phyloP scores from a whole-genome alignment of 208 protist genomes.

The Acanthamoeba castellanii region DNA sequence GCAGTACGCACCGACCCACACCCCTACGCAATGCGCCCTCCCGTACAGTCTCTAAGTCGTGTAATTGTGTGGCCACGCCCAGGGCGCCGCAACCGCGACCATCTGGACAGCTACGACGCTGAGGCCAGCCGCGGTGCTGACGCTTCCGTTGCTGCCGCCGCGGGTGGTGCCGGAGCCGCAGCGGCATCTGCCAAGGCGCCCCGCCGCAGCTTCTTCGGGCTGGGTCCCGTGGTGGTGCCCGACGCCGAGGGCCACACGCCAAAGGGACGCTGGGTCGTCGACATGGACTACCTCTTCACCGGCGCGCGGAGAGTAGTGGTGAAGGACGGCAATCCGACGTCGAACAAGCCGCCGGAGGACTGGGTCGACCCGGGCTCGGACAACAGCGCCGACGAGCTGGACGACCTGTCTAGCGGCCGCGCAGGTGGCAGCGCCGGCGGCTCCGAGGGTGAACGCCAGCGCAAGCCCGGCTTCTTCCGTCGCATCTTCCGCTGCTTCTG shows the following conservation, averaged over 20 bases:
- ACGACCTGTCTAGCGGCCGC: background rate
- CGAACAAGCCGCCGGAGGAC: slow-evolving; percentile 18
- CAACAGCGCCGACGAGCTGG: slow-evolving; percentile 19
- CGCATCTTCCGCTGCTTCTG: slow-evolving; percentile 39
- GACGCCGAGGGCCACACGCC: background rate
- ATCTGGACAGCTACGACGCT: background rate
- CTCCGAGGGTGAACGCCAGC: background rate
- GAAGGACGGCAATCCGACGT: slow-evolving; percentile 24
- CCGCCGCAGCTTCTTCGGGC: slow-evolving; percentile 17
- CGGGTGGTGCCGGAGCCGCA: background rate
- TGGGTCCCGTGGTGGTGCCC: background rate
- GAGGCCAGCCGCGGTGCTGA: background rate
- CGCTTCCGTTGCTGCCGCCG: background rate
- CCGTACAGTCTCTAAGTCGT: background rate
- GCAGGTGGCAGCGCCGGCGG: background rate
- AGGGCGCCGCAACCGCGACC: background rate
- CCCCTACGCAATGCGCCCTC: background rate
- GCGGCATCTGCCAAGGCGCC: background rate
- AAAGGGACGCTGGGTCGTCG: slow-evolving; percentile 9
- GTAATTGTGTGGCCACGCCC: background rate
- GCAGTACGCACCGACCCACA: background rate
- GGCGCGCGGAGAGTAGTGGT: background rate
- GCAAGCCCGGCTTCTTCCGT: slow-evolving; percentile 14
- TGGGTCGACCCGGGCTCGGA: background rate
- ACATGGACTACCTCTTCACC: slow-evolving; percentile 45